phyloP scores from a whole-genome alignment of 192 early-diverging fungal genomes.

The Backusella mclennaniae region DNA sequence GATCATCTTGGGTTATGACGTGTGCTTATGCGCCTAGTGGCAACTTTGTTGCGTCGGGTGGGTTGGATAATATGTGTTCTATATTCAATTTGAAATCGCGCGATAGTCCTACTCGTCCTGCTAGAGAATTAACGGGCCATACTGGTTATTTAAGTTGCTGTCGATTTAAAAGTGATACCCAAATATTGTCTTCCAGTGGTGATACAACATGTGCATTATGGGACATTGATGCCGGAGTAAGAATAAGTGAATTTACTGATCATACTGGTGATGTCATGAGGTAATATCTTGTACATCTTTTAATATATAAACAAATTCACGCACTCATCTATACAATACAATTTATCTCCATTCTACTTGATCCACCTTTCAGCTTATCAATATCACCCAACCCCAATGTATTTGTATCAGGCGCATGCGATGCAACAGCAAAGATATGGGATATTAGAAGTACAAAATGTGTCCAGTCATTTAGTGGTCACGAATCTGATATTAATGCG shows the following conservation, averaged over 20 bases:
- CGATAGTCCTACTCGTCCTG: slow-evolving; percentile 91
- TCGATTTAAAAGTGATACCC: slow-evolving; percentile 93
- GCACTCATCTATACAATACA: not conserved
- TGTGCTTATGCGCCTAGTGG: slow-evolving; percentile 98
- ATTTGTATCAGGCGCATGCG: slow-evolving; percentile 98
- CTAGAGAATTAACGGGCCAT: slow-evolving; percentile 90
- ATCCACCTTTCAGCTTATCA: slow-evolving; percentile 61
- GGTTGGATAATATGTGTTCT: slow-evolving; percentile 97
- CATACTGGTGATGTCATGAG: slow-evolving; percentile 99
- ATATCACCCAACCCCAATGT: slow-evolving; percentile 91
- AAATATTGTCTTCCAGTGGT: slow-evolving; percentile 94
- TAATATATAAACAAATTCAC: not conserved
- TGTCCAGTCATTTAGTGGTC: slow-evolving; percentile 97
- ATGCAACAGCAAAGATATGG: slow-evolving; percentile 98
- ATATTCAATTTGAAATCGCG: slow-evolving; percentile 95
- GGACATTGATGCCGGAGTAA: slow-evolving; percentile 98
- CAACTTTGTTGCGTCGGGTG: slow-evolving; percentile 98
- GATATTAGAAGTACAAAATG: slow-evolving; percentile 95
- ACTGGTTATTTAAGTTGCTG: slow-evolving; percentile 98
- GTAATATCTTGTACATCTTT: slow-evolving; percentile 25
- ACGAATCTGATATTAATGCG: slow-evolving; percentile 98
- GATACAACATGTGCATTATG: slow-evolving; percentile 99
- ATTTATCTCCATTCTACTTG: not conserved
- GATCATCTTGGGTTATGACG: slow-evolving; percentile 99
- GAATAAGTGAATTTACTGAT: slow-evolving; percentile 94